Conservation (phyloP, 257 asterid genomes). For the Solanum boliviense region DNA sequence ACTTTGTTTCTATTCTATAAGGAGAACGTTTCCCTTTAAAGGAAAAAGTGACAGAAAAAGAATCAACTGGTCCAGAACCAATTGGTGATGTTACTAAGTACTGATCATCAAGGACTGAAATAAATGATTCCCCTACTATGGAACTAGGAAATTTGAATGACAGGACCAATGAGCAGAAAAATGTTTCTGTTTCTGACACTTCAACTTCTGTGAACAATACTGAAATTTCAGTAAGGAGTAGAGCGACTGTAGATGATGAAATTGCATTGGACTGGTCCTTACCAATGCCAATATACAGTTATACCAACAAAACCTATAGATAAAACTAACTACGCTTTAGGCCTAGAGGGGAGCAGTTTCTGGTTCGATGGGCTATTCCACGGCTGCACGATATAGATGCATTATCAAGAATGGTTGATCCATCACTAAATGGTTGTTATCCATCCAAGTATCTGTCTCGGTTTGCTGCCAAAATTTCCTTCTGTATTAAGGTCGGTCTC, state of each 20-base stretch:
- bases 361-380: conserved; percentile 79
- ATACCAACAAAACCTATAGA: no score
- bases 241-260: conserved; percentile 8
- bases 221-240: background rate
- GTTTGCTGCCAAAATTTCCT: no score
- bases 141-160: background rate
- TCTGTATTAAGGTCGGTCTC: conserved; percentile 63
- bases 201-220: background rate
- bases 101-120: background rate
- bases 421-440: no score
- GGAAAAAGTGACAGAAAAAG: no score
- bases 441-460: no score
- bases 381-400: conserved; percentile 42
- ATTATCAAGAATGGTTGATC: no score
- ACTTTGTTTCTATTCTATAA: no score
- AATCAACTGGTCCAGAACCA: background rate
- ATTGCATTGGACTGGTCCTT: background rate
- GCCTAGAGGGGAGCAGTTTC: background rate
- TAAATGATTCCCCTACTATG: background rate
- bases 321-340: no score
- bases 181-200: background rate
- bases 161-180: background rate
- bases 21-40: no score
- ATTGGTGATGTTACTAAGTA: background rate
- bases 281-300: no score